Base-by-base conservation (phyloP, 305 asterid species). In the Monarda citriodora region DNA sequence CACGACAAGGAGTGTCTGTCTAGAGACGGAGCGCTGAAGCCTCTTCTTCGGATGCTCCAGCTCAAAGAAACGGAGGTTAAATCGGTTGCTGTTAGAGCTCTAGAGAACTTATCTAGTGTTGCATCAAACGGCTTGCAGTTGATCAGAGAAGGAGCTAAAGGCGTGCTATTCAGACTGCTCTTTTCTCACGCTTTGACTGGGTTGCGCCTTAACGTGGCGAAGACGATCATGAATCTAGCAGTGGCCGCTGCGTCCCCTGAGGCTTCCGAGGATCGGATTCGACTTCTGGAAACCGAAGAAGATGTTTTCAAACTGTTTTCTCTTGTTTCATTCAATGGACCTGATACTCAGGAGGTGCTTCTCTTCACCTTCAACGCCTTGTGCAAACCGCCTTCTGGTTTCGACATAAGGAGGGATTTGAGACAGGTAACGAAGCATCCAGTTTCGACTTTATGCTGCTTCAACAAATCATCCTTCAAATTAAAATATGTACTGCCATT, bases 241-340 rank as follows among this genome's bases (percentile, higher is more conserved):
- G 38, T 64, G 49, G 64, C 81, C 6, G 69, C 63, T 26, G 71
- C 69, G 42, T 68, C 74, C 18, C 56, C 61, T 36, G 72, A 65
- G 60, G 77, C 76, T 34, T 53, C 65, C 37, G 60, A 32, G 61
- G 67, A 58, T 23, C 69, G 54, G 63, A 67, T 64, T 61, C 55
- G 59, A 52, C 65, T 79, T 62, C 58, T 79, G 70, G 73, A 67
- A 63, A 66, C 71, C 12, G 73, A 67, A 40, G 84, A 79, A 7
- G 79, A 79, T 15, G 45, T 79, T 71, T 79, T 69, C 62, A 69
- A 72, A 58, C 69, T 79, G 14, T 79, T 79, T 18, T 79, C 84
- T 58, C 84, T 79, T 29, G 44, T 79, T 64, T 75, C 81, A 2
- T 72, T 63, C 52, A 47, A 66, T 20, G 66, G 61, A 48, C 58